Evolutionary conservation across 345 rosid genomes (phyloP).

Genomic region (Citrus maxima): DNA sequence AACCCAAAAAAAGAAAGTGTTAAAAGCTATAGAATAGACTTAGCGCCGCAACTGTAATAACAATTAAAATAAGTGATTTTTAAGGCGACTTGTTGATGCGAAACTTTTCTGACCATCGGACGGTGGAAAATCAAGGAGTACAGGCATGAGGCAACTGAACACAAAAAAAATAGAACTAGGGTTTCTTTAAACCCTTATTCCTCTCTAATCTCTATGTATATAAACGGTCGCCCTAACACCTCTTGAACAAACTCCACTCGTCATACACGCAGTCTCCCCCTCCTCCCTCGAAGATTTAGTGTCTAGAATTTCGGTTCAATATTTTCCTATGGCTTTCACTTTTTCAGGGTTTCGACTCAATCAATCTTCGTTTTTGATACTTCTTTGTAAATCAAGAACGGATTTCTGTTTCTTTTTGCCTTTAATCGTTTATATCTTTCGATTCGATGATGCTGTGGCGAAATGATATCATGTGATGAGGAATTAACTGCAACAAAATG

Average conservation of each 20-base stretch:
- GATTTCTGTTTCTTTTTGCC: neutral
- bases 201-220: neutral
- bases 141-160: neutral
- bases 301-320: neutral
- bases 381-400: neutral
- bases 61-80: neutral
- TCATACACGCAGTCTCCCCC: neutral
- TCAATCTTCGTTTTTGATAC: neutral
- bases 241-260: neutral
- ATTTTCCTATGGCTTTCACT: neutral
- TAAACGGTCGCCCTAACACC: neutral
- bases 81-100: neutral
- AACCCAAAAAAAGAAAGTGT: no score
- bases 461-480: slow-evolving; percentile 24
- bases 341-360: neutral
- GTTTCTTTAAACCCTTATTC: neutral
- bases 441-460: neutral
- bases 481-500: slow-evolving; percentile 38
- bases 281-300: neutral
- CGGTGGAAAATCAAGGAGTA: slow-evolving; percentile 7
- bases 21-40: no score
- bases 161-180: neutral
- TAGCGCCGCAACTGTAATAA: no score
- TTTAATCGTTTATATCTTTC: no score
- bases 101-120: neutral